Evolutionary conservation across 2,329 filamentous ascomycete genomes (phyloP).

Genomic region (Pseudohalonectria lignicola): DNA sequence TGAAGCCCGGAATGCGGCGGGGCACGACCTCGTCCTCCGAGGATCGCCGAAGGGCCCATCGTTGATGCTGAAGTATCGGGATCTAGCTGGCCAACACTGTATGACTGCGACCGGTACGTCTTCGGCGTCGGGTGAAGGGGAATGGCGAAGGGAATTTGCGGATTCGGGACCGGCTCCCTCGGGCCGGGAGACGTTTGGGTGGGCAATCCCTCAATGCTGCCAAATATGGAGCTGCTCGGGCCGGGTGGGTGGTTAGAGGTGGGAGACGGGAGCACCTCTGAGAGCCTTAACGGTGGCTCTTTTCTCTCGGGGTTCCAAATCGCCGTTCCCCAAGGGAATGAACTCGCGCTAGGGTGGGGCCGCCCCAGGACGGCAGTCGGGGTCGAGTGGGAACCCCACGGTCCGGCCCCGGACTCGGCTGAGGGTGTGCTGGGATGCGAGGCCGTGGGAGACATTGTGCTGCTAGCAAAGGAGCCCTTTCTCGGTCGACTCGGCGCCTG

Average conservation of each 20-base stretch:
- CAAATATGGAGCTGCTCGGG: conserved; percentile 33
- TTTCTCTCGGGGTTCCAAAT: conserved; percentile 77
- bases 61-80: conserved; percentile 40
- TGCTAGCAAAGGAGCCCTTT: conserved; percentile 67
- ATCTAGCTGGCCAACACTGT: conserved; percentile 86
- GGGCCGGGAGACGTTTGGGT: conserved; percentile 39
- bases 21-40: conserved; percentile 38
- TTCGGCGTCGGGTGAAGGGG: conserved; percentile 85
- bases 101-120: conserved; percentile 89
- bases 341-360: conserved; percentile 28
- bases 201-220: conserved; percentile 30
- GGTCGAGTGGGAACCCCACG: conserved; percentile 44
- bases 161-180: conserved; percentile 41
- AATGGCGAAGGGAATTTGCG: conserved; percentile 75
- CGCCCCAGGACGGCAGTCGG: conserved; percentile 36
- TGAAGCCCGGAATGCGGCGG: conserved; percentile 59
- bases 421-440: conserved; percentile 77
- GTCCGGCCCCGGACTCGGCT: conserved; percentile 43
- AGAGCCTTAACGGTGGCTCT: conserved; percentile 62
- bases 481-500: conserved; percentile 52
- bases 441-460: conserved; percentile 65
- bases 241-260: conserved; percentile 47
- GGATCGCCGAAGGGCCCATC: conserved; percentile 34
- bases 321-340: conserved; percentile 66
- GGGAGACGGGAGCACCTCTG: conserved; percentile 65